Conservation (phyloP, 2,329 filamentous ascomycete genomes). For the Colletotrichum neosansevieriae region DNA sequence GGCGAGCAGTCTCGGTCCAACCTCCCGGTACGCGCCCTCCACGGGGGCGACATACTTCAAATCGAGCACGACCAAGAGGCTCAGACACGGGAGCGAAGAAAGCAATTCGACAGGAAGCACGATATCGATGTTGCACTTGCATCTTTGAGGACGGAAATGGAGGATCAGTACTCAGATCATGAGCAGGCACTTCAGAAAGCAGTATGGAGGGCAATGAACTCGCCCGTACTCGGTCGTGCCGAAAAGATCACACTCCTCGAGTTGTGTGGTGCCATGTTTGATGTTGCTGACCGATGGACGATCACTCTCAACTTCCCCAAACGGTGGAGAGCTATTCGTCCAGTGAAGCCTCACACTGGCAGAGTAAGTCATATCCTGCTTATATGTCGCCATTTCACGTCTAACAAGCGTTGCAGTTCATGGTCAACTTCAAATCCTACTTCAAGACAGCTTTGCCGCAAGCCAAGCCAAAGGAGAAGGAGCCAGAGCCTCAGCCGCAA, state of each 20-base stretch:
- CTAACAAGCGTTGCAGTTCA: slow-evolving; percentile 46
- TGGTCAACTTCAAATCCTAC: slow-evolving; percentile 54
- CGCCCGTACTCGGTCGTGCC: slow-evolving; percentile 52
- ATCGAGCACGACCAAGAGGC: slow-evolving; percentile 52
- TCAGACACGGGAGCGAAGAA: slow-evolving; percentile 70
- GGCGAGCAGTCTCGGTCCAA: slow-evolving; percentile 66
- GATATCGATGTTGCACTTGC: slow-evolving; percentile 69
- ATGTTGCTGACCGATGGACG: slow-evolving; percentile 57
- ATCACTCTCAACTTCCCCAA: slow-evolving; percentile 57
- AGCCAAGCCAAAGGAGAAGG: slow-evolving; percentile 4
- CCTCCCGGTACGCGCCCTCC: slow-evolving; percentile 29
- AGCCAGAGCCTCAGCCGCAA: slow-evolving; percentile 31
- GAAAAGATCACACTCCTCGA: slow-evolving; percentile 58
- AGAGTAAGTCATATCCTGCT: slow-evolving; percentile 46
- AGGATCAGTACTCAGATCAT: slow-evolving; percentile 54
- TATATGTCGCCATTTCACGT: background rate
- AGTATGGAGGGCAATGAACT: slow-evolving; percentile 58
- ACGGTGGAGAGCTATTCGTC: slow-evolving; percentile 54
- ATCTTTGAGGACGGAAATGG: slow-evolving; percentile 58
- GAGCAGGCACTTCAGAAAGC: slow-evolving; percentile 55
- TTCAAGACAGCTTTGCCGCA: slow-evolving; percentile 46
- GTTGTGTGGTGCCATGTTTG: slow-evolving; percentile 61
- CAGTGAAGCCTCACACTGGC: slow-evolving; percentile 50
- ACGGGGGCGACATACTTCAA: slow-evolving; percentile 50
- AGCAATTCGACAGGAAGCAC: slow-evolving; percentile 73